These are phyloP conservation scores for Santalum album DNA, from an alignment of 164 flowering plant genomes.

Conservation along the genomic window DNA sequence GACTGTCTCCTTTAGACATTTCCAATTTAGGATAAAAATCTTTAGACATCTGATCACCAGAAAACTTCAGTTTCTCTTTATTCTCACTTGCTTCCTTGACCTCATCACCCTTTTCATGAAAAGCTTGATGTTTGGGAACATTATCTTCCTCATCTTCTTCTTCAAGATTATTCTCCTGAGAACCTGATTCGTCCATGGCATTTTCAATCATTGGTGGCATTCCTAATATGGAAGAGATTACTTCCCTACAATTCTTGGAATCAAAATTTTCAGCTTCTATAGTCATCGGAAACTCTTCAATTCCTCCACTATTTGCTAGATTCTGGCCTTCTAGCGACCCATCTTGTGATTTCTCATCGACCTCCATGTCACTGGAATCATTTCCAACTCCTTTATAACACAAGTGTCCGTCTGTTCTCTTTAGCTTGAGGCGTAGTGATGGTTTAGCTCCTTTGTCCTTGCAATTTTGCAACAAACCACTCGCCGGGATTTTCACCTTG, in stretches of 20 bases:
- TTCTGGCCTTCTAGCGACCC: conserved; percentile 18
- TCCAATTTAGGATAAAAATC: background rate
- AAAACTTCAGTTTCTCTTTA: conserved; percentile 3
- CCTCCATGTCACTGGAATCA: conserved; percentile 29
- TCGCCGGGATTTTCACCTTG: conserved; percentile 27
- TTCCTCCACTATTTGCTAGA: conserved; percentile 6
- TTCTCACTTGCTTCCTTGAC: conserved; percentile 5
- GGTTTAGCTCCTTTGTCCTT: conserved; percentile 15
- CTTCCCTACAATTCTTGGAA: conserved; percentile 3
- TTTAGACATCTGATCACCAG: conserved; percentile 5
- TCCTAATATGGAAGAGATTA: background rate
- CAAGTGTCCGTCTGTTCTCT: background rate
- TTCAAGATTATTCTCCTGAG: conserved; percentile 7
- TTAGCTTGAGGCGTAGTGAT: too few relatives aligned
- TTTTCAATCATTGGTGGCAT: conserved; percentile 3
- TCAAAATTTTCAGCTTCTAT: background rate
- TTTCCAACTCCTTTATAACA: conserved; percentile 12
- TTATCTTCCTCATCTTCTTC: conserved; percentile 6
- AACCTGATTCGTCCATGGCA: conserved; percentile 9
- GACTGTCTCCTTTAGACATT: conserved; percentile 9
- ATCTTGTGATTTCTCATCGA: conserved; percentile 28
- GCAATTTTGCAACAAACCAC: conserved; percentile 18
- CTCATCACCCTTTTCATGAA: conserved; percentile 5
- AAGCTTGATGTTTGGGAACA: background rate
- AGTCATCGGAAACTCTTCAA: conserved; percentile 8